Evolutionary conservation across 495 filamentous ascomycete genomes (phyloP).

Genomic region (Margaritispora aquatica): DNA sequence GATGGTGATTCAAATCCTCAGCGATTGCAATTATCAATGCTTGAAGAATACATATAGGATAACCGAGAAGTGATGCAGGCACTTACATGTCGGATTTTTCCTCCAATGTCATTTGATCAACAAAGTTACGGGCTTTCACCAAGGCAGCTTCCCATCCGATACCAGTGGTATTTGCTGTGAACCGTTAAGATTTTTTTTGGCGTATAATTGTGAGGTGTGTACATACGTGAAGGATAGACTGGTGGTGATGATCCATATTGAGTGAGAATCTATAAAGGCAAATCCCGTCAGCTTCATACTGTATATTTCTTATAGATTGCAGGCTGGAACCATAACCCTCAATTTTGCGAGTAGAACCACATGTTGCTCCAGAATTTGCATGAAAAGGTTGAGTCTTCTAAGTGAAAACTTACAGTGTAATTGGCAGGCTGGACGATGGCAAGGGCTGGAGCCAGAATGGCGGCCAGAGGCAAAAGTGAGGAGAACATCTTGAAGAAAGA

Average conservation of each 20-base stretch:
- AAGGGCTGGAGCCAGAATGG: constrained; percentile 6
- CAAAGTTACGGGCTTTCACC: constrained; percentile 43
- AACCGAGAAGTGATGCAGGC: constrained; percentile 61
- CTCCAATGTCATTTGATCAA: constrained; percentile 47
- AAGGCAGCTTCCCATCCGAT: constrained; percentile 40
- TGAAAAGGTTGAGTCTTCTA: no score
- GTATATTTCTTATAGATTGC: no score
- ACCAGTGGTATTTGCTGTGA: constrained; percentile 11
- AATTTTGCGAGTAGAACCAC: no score
- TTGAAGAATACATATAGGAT: no score
- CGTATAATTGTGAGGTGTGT: background rate
- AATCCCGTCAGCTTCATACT: no score
- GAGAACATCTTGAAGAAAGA: constrained; percentile 11
- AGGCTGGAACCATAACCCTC: no score
- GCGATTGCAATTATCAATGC: no score
- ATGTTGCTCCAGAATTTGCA: no score
- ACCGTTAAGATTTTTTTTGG: background rate
- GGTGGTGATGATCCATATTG: constrained; percentile 45
- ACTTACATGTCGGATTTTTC: constrained; percentile 47
- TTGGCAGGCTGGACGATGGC: constrained; percentile 8
- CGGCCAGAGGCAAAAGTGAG: constrained; percentile 4
- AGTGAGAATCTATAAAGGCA: no score
- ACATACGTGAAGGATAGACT: constrained; percentile 47
- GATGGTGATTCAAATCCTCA: no score
- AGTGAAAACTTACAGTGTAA: no score